These are phyloP conservation scores for Porodaedalea pini DNA, from an alignment of 1,284 basidiomycete species.

Conservation along the genomic window DNA sequence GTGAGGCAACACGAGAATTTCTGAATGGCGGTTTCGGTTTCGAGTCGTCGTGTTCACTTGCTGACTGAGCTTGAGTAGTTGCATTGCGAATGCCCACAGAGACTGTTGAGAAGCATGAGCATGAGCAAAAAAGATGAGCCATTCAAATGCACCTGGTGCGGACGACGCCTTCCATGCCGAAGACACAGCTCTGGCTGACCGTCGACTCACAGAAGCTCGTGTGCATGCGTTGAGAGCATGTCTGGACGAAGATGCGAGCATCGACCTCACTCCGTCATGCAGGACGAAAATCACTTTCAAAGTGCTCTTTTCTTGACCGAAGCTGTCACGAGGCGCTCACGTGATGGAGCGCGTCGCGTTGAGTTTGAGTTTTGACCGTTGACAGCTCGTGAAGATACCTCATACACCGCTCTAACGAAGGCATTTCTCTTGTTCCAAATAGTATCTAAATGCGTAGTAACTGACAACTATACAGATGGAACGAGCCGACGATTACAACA, in stretches of 20 bases:
- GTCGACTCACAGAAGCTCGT: background rate
- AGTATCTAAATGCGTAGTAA: background rate
- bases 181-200: background rate
- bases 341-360: background rate
- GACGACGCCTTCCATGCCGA: background rate
- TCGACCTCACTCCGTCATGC: conserved; percentile 20
- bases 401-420: too few relatives aligned
- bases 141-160: background rate
- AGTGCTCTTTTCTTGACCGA: too few relatives aligned
- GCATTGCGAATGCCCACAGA: background rate
- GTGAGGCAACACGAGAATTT: background rate
- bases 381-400: too few relatives aligned
- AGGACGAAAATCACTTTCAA: conserved; percentile 1
- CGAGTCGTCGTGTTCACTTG: background rate
- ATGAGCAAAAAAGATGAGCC: background rate
- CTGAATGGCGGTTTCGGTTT: background rate
- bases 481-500: background rate
- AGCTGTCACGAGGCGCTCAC: background rate
- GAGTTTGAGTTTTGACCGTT: too few relatives aligned
- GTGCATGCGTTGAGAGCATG: conserved; percentile 31
- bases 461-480: background rate
- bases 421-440: too few relatives aligned
- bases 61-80: background rate
- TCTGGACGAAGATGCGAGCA: conserved; percentile 43
- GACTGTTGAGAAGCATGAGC: background rate